phyloP scores from a whole-genome alignment of 1,139 yeast species.

The Suhomyces panamericanus region DNA sequence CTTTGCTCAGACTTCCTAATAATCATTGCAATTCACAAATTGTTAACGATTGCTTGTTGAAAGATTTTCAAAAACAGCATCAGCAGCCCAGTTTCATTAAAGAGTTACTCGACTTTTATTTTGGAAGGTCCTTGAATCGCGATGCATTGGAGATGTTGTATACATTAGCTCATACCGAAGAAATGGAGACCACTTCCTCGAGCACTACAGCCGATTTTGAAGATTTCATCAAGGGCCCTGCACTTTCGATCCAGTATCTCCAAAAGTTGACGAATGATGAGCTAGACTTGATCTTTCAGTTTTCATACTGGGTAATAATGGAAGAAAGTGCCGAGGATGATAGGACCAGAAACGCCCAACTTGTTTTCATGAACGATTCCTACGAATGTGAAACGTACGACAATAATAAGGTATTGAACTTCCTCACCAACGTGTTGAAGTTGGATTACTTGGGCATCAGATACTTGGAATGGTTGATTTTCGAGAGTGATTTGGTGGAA shows the following conservation, averaged over 20 bases:
- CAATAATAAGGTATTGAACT: constrained; percentile 51
- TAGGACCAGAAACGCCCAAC: constrained; percentile 41
- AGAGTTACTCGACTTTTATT: constrained; percentile 81
- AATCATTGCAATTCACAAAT: constrained; percentile 70
- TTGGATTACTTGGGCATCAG: constrained; percentile 39
- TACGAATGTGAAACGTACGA: constrained; percentile 64
- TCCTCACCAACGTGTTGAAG: constrained; percentile 33
- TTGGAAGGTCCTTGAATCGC: constrained; percentile 58
- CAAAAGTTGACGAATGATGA: constrained; percentile 56
- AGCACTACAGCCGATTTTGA: constrained; percentile 22
- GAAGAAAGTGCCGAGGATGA: constrained; percentile 17
- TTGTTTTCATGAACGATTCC: constrained; percentile 68
- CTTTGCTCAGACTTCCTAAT: constrained; percentile 69
- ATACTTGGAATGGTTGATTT: constrained; percentile 62
- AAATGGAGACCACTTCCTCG: constrained; percentile 4
- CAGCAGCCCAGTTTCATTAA: constrained; percentile 52
- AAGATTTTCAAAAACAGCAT: constrained; percentile 21
- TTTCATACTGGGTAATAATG: constrained; percentile 55
- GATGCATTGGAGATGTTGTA: constrained; percentile 66
- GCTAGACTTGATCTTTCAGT: constrained; percentile 58
- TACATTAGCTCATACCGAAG: constrained; percentile 32
- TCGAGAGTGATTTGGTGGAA: constrained; percentile 47
- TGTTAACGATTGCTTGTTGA: constrained; percentile 56
- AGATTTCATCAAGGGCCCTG: constrained; percentile 42
- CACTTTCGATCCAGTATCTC: constrained; percentile 61